Percentiles rank a stretch among this genome's conserved stretches.
Conservation (phyloP, 768 basidiomycete genomes). For the Lactarius indigo region DNA sequence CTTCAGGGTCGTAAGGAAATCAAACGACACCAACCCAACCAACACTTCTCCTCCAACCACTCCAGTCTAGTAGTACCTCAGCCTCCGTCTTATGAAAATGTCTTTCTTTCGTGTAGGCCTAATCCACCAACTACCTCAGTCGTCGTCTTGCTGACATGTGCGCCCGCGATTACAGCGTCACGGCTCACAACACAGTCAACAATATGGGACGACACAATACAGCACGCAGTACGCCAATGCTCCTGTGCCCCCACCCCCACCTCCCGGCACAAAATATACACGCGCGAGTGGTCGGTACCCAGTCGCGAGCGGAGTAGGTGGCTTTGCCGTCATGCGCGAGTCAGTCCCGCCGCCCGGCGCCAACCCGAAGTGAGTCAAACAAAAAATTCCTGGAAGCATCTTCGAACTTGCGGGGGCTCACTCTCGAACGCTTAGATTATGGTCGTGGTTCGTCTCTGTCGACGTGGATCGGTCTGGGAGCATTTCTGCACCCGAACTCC, state of each 20-base stretch:
- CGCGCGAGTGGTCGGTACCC: not conserved
- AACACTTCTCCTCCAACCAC: not conserved
- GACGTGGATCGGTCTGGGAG: constrained; percentile 66
- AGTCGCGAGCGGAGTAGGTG: constrained; percentile 32
- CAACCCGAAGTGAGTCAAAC: constrained; percentile 67
- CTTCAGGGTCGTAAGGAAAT: no score
- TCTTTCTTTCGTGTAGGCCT: not conserved
- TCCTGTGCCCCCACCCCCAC: not conserved
- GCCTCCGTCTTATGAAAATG: not conserved
- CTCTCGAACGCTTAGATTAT: constrained; percentile 45
- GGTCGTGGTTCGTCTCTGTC: constrained; percentile 70
- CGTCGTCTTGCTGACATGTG: not conserved
- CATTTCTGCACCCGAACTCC: constrained; percentile 63
- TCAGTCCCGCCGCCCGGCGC: constrained; percentile 58
- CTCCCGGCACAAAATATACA: not conserved
- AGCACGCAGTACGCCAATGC: not conserved
- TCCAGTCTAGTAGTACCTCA: not conserved
- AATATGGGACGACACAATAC: not conserved
- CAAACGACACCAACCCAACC: not conserved
- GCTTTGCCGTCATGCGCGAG: constrained; percentile 31
- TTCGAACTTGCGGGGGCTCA: no score
- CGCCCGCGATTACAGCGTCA: not conserved
- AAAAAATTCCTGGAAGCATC: no score
- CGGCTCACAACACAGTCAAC: not conserved
- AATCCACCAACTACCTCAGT: not conserved